Evolutionary conservation across 2,329 filamentous ascomycete genomes (phyloP), one percentile per base, ranked within the genome.

Genomic region (Thielaviopsis ethacetica): DNA sequence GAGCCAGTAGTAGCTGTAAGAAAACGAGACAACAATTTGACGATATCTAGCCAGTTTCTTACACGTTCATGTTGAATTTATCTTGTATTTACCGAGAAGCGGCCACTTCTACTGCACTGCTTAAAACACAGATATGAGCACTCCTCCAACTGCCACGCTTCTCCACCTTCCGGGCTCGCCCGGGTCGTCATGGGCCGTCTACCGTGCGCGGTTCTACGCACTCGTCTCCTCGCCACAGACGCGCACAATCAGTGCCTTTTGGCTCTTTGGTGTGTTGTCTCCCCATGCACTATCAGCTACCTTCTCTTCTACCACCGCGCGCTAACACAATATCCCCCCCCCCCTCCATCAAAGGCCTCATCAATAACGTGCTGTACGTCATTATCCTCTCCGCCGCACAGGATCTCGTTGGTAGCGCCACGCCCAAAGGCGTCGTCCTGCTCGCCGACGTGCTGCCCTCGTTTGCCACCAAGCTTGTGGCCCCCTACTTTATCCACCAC

Each of bases 321-420:
- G 30, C 30, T 34, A 34, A 34, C 30, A 66, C 54, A 66, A 49
- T 7, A 5, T 27, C 47, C 19, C 12, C 1, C 26, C n/a, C n/a
- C n/a, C n/a, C n/a, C n/a, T n/a, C 30, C 30, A 34, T 12, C 30
- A 34, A 27, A 73, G 72, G 72, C 59, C 68, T 63, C 19, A 93
- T 97, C 69, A 97, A 98, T 72, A 97, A 97, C 73, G 88, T 97
- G 65, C 86, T 96, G 72, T 97, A 96, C 72, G 91, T 97, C 59
- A 88, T 97, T 70, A 93, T 97, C 68, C 85, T 98, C 66, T 94
- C 90, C 30, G 88, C 93, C 41, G 93, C 93, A 3, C 86, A 96
- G 66, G 93, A 98, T 67, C 86, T 98, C 62, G 93, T 97, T 65
- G 91, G 91, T 41, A 85, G 88, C 34, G 30, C 44, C 30, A 78